phyloP scores from a whole-genome alignment of 345 rosid species.

The Pseudoturritis turrita region DNA sequence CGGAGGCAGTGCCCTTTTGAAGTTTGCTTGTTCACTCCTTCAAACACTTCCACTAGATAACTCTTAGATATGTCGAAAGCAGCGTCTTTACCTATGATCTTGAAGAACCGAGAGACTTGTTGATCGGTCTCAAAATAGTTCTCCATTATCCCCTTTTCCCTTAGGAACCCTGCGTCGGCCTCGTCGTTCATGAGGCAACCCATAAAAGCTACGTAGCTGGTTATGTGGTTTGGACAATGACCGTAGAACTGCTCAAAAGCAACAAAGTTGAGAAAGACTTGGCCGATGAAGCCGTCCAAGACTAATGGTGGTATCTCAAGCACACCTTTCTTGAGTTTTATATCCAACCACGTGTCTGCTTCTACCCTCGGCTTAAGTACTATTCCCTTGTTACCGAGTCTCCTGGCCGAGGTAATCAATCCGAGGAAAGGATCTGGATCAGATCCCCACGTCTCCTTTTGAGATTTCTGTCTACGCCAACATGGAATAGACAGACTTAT shows the following conservation, averaged over 20 bases:
- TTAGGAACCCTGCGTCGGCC: constrained; percentile 33
- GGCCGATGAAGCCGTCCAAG: constrained; percentile 31
- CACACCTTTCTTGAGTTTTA: constrained; percentile 30
- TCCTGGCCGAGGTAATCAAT: constrained; percentile 30
- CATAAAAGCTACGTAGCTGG: constrained; percentile 41
- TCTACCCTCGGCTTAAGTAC: constrained; percentile 16
- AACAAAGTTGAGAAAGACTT: constrained; percentile 40
- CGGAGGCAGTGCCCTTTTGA: background rate
- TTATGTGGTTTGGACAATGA: constrained; percentile 37
- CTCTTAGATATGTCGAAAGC: constrained; percentile 34
- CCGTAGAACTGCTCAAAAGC: constrained; percentile 48
- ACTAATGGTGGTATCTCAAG: constrained; percentile 40
- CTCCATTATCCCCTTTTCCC: constrained; percentile 35
- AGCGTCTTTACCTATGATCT: constrained; percentile 38
- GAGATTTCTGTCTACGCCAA: background rate
- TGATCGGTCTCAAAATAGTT: constrained; percentile 41
- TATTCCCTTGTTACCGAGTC: constrained; percentile 39
- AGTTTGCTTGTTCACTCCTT: constrained; percentile 39
- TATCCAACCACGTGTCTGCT: constrained; percentile 37
- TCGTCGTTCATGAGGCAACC: constrained; percentile 39
- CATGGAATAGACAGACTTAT: background rate
- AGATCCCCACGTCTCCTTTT: background rate
- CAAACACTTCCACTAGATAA: constrained; percentile 34
- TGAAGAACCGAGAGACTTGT: constrained; percentile 42
- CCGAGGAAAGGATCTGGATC: constrained; percentile 6